Evolutionary conservation across 768 basidiomycete genomes (phyloP), one percentile per base, ranked within the genome.

Genomic region (Boletus reticuloceps): DNA sequence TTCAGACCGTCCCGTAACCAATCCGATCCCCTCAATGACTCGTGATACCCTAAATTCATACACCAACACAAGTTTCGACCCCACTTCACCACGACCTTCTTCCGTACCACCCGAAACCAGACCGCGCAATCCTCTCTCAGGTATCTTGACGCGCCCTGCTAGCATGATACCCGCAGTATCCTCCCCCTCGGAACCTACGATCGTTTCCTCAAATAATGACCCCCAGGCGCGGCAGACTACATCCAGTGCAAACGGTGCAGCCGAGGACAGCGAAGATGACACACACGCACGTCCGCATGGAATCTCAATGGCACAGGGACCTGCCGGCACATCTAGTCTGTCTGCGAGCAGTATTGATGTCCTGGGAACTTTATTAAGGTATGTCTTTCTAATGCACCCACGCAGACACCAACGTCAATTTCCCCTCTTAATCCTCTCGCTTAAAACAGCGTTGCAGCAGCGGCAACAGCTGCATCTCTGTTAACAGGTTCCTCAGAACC

Each of bases 391-490:
- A 37, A 25, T 27, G n/a, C 29, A 27, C n/a, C 17, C 31, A 47
- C 13, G 32, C 20, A 16, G 12, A 40, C 22, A 46, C 46, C 20
- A 13, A 53, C 36, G 16, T 25, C 27, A 31, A 48, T 12, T 29
- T 32, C 41, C 10, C 43, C 22, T 45, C 40, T 49, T 39, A 39
- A 31, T n/a, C 47, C 51, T 9, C 47, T 11, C 17, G 19, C 32
- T n/a, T 38, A 17, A 19, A 66, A 47, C 58, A 89, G 91, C 62
- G 91, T 93, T 32, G 91, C 91, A 5, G 90, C 91, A n/a, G 89
- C 91, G 11, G 91, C 91, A n/a, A 92, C 91, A 1, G 91, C 91
- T 2, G 89, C 89, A 9, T 93, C 91, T 4, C 78, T 91, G 29
- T 77, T 90, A n/a, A 85, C 86, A 2, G 88, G 88, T 36, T 81